Evolutionary conservation across 2,329 filamentous ascomycete species (phyloP).

Genomic region (Lojkania enalia): DNA sequence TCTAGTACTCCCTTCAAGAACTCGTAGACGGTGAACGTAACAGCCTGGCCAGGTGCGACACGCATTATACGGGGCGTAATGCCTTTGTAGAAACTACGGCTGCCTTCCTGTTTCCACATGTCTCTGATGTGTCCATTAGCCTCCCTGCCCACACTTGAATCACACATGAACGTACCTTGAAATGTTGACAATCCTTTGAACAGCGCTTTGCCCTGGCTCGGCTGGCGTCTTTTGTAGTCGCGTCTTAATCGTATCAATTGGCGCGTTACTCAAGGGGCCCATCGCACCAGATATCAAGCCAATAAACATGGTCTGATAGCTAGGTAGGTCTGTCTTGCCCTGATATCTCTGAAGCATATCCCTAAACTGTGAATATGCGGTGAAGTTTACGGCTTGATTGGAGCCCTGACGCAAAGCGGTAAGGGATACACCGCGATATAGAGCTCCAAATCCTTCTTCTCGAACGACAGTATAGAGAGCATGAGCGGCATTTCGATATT

Average conservation of each 20-base stretch:
- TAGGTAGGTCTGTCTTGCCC: slow-evolving; percentile 73
- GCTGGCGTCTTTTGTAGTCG: slow-evolving; percentile 88
- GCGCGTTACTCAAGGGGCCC: slow-evolving; percentile 93
- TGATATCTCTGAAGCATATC: slow-evolving; percentile 72
- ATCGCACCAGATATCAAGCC: slow-evolving; percentile 91
- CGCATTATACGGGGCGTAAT: slow-evolving; percentile 98
- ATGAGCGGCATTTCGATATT: slow-evolving; percentile 92
- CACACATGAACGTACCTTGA: slow-evolving; percentile 51
- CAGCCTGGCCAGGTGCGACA: slow-evolving; percentile 90
- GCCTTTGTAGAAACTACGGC: slow-evolving; percentile 97
- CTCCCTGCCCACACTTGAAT: not conserved
- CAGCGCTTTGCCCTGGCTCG: slow-evolving; percentile 76
- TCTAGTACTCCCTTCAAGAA: slow-evolving; percentile 56
- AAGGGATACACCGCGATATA: slow-evolving; percentile 92
- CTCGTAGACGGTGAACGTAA: slow-evolving; percentile 66
- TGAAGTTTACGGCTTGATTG: slow-evolving; percentile 97
- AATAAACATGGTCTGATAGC: slow-evolving; percentile 88
- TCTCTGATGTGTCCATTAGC: slow-evolving; percentile 35
- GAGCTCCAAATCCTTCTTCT: slow-evolving; percentile 84
- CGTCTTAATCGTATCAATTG: slow-evolving; percentile 99
- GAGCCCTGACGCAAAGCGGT: slow-evolving; percentile 93
- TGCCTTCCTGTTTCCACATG: slow-evolving; percentile 79
- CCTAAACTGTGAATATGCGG: slow-evolving; percentile 94
- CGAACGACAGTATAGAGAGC: slow-evolving; percentile 83
- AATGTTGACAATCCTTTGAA: slow-evolving; percentile 77